Evolutionary conservation across 192 early-diverging fungal species (phyloP), one percentile per base, ranked within the genome.

Genomic region (Backusella mclennaniae): DNA sequence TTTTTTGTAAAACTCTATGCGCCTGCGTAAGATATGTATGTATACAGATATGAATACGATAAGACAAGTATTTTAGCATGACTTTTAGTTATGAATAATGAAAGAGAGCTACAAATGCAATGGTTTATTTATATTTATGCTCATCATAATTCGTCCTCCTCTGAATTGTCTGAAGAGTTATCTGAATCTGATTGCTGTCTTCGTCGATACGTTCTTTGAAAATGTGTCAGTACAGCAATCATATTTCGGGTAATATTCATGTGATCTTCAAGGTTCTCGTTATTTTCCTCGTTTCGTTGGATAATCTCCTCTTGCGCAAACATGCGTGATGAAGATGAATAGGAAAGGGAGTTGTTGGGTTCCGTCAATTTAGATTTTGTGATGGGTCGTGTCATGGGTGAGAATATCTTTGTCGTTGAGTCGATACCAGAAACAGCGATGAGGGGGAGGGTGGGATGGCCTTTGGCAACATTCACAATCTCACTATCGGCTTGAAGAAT

Each of bases 351-450:
- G 4, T 46, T 3, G 12, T 19, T 31, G 3, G 70, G 70, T 46
- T 72, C 70, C 1, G 23, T 72, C 23, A 26, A 4, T 33, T 17
- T 19, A 4, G 70, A 72, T 33, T 39, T 72, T 9, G 70, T 72
- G 6, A 72, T 15, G n/a, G 42, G 70, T 31, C 41, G 19, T 35
- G 70, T 63, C 56, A 63, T 85, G 6, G 91, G 86, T 35, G 83
- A 79, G 66, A 94, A 91, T 46, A 95, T 84, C 75, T 94, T 93
- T 42, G 91, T 83, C 7, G 90, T 92, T 35, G 86, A 81, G 71
- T 94, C 94, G 26, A 95, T 94, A 0, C 94, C 94, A 0, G 93
- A 93, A 1, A 92, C 88, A 39, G 31, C 85, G 5, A 82, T 71
- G 73, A 83, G 75, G 42, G 85, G 91, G 49, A 82, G 46, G 17